Percentiles rank a stretch among this genome's conserved stretches.
phyloP scores from a whole-genome alignment of 306 rosid species.

The Carpinus viminea region DNA sequence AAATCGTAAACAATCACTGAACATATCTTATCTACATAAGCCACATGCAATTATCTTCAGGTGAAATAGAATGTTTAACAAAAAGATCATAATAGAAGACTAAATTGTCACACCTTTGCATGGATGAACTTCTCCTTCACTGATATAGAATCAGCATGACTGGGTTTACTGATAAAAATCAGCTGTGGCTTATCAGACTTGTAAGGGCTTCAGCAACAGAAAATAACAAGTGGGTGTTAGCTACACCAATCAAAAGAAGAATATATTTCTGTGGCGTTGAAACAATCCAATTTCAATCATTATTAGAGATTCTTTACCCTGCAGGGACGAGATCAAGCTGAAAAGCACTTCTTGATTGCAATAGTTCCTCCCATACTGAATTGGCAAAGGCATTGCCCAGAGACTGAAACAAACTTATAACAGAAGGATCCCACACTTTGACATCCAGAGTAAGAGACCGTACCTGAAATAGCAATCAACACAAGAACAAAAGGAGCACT shows the following conservation, averaged over 20 bases:
- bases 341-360: conserved; percentile 90
- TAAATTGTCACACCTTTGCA: conserved; percentile 70
- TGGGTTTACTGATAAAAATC: conserved; percentile 72
- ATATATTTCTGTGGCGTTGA: background rate
- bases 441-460: conserved; percentile 97
- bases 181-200: conserved; percentile 69
- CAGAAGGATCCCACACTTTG: conserved; percentile 99
- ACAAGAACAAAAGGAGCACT: conserved; percentile 15
- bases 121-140: conserved; percentile 98
- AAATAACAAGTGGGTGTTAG: conserved; percentile 34
- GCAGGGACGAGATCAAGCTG: conserved; percentile 84
- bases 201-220: conserved; percentile 61
- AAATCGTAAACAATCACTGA: background rate
- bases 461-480: conserved; percentile 56
- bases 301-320: conserved; percentile 66
- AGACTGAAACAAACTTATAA: conserved; percentile 93
- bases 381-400: conserved; percentile 96
- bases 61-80: background rate
- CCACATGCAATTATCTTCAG: conserved; percentile 5
- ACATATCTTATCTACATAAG: background rate
- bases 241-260: conserved; percentile 26
- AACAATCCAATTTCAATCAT: conserved; percentile 21
- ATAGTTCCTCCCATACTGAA: conserved; percentile 95
- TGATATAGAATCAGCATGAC: conserved; percentile 77
- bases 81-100: background rate